Evolutionary conservation across 1,139 yeast species (phyloP).

Genomic region (Scheffersomyces insectosa): DNA sequence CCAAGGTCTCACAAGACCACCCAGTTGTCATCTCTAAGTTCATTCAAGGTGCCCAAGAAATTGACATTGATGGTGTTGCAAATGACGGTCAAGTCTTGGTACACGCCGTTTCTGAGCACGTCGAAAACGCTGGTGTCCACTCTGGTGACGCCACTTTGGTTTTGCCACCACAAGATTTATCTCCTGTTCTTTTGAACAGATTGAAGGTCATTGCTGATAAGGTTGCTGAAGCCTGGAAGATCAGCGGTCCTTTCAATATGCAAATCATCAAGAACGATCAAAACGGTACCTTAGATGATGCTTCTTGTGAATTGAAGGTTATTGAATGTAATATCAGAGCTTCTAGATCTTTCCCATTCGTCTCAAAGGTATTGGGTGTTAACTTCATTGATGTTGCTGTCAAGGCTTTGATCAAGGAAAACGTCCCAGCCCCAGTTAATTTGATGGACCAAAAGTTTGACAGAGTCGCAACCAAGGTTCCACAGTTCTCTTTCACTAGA

Average conservation of each 20-base stretch:
- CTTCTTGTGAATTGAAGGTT: constrained; percentile 73
- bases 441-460: constrained; percentile 61
- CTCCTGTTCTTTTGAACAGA: constrained; percentile 58
- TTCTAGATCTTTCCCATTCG: constrained; percentile 98
- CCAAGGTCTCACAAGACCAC: constrained; percentile 90
- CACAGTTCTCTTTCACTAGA: constrained; percentile 97
- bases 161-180: constrained; percentile 81
- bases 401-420: constrained; percentile 74
- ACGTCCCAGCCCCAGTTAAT: constrained; percentile 69
- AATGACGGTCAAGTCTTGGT: constrained; percentile 81
- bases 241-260: constrained; percentile 98
- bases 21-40: constrained; percentile 97
- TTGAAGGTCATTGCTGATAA: constrained; percentile 83
- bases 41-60: constrained; percentile 93
- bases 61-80: constrained; percentile 97
- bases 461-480: constrained; percentile 95
- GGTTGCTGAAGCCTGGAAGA: constrained; percentile 92
- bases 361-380: constrained; percentile 90
- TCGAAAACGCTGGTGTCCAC: constrained; percentile 98
- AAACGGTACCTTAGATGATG: constrained; percentile 43
- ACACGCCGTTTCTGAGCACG: constrained; percentile 97
- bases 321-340: constrained; percentile 99
- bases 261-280: constrained; percentile 80
- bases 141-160: constrained; percentile 98
- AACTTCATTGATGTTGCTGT: constrained; percentile 95